Base-by-base conservation (phyloP, 345 rosid species). In the Geranium rotundifolium region DNA sequence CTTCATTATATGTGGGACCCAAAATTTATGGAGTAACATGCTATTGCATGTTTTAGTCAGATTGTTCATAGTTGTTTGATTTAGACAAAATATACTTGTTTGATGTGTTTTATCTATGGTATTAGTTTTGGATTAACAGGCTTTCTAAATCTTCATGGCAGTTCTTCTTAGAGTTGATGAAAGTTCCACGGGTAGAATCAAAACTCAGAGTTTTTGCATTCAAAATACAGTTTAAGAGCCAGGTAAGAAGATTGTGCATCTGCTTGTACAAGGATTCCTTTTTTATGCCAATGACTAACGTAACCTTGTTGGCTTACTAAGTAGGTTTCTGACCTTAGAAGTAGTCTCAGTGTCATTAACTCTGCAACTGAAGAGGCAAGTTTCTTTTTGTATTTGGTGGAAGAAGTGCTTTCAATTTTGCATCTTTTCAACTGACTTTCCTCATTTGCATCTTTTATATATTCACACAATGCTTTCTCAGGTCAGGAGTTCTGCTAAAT, bases 171-270 rank as follows among this genome's bases (percentile, higher is more conserved):
- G 98, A 89, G 86, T 72, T 91, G 65, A 85, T 89, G 92, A 78
- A 82, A 84, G 89, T 91, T 59, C 91, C 98, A 50, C 82, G 95
- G 69, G 87, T 85, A 58, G 98, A 91, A 72, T 76, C 89, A 63
- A 91, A 91, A 82, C 91, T 91, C 75, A 84, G 95, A 67, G 93
- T 92, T 64, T 92, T 89, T 76, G 84, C 93, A 61, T 89, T 92
- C 74, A 92, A 89, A 79, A 85, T 84, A 60, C 98, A 89, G 82
- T 92, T 92, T 64, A 49, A 19, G 58, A 68, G 84, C 64, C 96
- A 92, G 96, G 98, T 92, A 57, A 70, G 77, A 37, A 65, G 62
- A 67, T 63, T 65, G 60, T 34, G 31, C 50, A 50, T 16, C 65
- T 67, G 52, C 27, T 50, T 23, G 65, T 39, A 20, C 19, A 50